Base-by-base conservation (phyloP, 1,284 basidiomycete genomes). In the Irpex sp. region DNA sequence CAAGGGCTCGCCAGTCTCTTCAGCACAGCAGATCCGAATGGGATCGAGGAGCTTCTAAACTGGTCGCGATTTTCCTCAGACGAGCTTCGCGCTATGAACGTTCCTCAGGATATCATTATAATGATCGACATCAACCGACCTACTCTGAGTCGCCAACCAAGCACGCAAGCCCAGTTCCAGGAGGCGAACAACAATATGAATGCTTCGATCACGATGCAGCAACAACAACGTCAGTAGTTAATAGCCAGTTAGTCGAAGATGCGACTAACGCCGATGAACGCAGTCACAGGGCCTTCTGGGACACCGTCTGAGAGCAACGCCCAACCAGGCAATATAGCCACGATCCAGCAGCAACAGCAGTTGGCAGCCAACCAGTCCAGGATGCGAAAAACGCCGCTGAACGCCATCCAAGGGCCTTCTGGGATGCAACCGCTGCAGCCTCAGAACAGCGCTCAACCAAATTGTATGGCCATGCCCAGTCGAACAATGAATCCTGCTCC, bases 101-200 rank as follows among this genome's bases (percentile, higher is more conserved):
- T 88, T n/a, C 73, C 76, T 1, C 81, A 84, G 14, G 64, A 77
- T 42, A 70, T 84, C 57, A 85, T 91, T 58, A 62, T 71, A 35
- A 77, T 82, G 61, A 80, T 91, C 47, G 89, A 91, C 64, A 65
- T 65, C 4, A 68, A 87, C 68, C 82, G 89, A 49, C 45, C 77
- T 2, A 69, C 73, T 18, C 68, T 87, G 23, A 79, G 81, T 68
- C 72, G 76, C 35, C 69, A 9, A 21, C 67, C 68, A 1, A 71
- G 58, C 77, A 78, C n/a, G 49, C 79, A 82, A 68, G 73, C 71
- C 10, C 64, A 68, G 18, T 84, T 83, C 65, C 75, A 75, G 35
- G 64, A 63, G 35, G 64, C 62, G 65, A 21, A n/a, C 58, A 45
- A 23, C 39, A 61, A 57, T 35, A n/a, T 33, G 9, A 42, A 57